Percentiles rank a stretch among this genome's conserved stretches.
These are phyloP conservation scores for Xylaria intraflava DNA, from an alignment of 495 filamentous ascomycete species.

Conservation along the genomic window DNA sequence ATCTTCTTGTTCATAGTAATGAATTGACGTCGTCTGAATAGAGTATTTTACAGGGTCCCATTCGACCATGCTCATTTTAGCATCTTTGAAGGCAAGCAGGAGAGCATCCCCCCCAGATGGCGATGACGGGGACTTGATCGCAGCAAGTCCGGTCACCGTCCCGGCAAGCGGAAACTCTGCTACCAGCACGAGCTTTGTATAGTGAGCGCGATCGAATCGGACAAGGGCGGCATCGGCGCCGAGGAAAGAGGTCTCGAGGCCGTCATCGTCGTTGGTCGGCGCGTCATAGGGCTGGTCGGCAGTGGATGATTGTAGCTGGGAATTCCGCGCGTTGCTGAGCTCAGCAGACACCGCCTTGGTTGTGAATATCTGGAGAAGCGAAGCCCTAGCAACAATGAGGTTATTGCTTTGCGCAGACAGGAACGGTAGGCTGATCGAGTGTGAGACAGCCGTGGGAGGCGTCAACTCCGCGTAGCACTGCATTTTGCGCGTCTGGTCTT, in stretches of 20 bases:
- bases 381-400: slow-evolving; percentile 80
- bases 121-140: slow-evolving; percentile 60
- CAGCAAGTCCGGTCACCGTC: slow-evolving; percentile 72
- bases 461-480: slow-evolving; percentile 83
- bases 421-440: slow-evolving; percentile 76
- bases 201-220: slow-evolving; percentile 51
- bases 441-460: slow-evolving; percentile 86
- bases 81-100: slow-evolving; percentile 77
- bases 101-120: slow-evolving; percentile 82
- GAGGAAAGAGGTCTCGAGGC: slow-evolving; percentile 53
- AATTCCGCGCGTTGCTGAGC: slow-evolving; percentile 34
- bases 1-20: slow-evolving; percentile 96
- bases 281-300: slow-evolving; percentile 32
- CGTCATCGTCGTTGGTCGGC: slow-evolving; percentile 51
- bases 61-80: slow-evolving; percentile 85
- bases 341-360: slow-evolving; percentile 51
- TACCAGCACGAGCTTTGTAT: slow-evolving; percentile 75
- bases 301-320: slow-evolving; percentile 21
- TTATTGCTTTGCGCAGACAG: slow-evolving; percentile 68
- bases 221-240: slow-evolving; percentile 48
- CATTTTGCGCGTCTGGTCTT: slow-evolving; percentile 30
- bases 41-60: slow-evolving; percentile 79
- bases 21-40: slow-evolving; percentile 83
- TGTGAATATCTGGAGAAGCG: slow-evolving; percentile 81
- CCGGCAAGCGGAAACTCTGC: slow-evolving; percentile 77